Evolutionary conservation across 208 protist species (phyloP).

Genomic region (Wallacemonas sp.): DNA sequence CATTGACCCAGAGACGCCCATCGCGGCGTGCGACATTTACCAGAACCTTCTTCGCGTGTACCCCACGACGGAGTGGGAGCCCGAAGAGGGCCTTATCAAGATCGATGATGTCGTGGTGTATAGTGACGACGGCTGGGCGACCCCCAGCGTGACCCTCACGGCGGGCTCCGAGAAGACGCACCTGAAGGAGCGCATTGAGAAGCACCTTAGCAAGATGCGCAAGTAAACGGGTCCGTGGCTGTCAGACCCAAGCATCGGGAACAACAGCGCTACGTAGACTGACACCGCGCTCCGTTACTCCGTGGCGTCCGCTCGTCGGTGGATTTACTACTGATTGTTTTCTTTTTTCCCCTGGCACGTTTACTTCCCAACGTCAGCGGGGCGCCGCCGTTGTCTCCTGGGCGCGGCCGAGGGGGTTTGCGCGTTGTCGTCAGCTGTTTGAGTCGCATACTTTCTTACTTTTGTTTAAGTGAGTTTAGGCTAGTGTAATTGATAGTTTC

Average conservation of each 20-base stretch:
- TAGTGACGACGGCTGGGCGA: conserved; percentile 73
- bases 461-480: neutral
- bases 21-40: conserved; percentile 73
- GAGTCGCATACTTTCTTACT: too few species aligned
- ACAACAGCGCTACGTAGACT: too few species aligned
- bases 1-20: conserved; percentile 55
- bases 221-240: conserved; percentile 33
- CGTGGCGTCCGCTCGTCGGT: too few species aligned
- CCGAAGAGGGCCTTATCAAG: conserved; percentile 68
- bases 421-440: too few species aligned
- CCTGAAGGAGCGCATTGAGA: conserved; percentile 69
- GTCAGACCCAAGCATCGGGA: neutral
- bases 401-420: too few species aligned
- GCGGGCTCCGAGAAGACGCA: conserved; percentile 39
- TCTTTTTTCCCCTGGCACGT: too few species aligned
- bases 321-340: too few species aligned
- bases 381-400: too few species aligned
- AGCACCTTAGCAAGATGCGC: conserved; percentile 45
- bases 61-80: conserved; percentile 80
- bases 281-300: too few species aligned
- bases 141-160: conserved; percentile 51
- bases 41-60: conserved; percentile 69
- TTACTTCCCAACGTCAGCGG: too few species aligned
- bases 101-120: conserved; percentile 74
- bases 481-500: neutral